Conservation (phyloP, 1,139 yeast genomes). For the Kodamaea sp. region DNA sequence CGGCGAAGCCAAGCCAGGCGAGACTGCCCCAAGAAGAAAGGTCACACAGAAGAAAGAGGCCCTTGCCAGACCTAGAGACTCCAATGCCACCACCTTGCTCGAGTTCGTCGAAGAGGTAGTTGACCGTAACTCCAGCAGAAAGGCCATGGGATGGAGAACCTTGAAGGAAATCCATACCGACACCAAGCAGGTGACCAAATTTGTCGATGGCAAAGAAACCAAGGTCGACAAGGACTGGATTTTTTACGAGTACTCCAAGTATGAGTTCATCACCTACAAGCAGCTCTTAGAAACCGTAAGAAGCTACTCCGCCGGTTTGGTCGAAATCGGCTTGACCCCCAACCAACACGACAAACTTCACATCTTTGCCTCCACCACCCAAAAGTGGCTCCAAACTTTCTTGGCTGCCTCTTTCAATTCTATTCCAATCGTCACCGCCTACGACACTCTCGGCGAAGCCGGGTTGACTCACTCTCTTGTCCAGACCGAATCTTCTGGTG, state of each 20-base stretch:
- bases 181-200: slow-evolving; percentile 70
- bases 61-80: slow-evolving; percentile 57
- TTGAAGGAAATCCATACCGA: slow-evolving; percentile 74
- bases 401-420: slow-evolving; percentile 75
- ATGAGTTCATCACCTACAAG: slow-evolving; percentile 63
- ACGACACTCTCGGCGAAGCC: slow-evolving; percentile 91
- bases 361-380: slow-evolving; percentile 83
- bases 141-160: slow-evolving; percentile 82
- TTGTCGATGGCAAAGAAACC: slow-evolving; percentile 72
- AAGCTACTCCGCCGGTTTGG: slow-evolving; percentile 72
- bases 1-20: slow-evolving; percentile 81
- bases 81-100: slow-evolving; percentile 65
- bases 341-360: slow-evolving; percentile 65
- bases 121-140: slow-evolving; percentile 50
- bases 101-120: slow-evolving; percentile 70
- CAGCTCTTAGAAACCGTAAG: slow-evolving; percentile 54
- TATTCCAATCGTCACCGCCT: slow-evolving; percentile 92
- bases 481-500: slow-evolving; percentile 75
- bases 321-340: slow-evolving; percentile 72
- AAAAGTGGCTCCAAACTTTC: slow-evolving; percentile 87
- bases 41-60: slow-evolving; percentile 57
- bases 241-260: slow-evolving; percentile 76
- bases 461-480: slow-evolving; percentile 86
- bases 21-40: slow-evolving; percentile 90
- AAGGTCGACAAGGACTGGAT: slow-evolving; percentile 85